Evolutionary conservation across 78 protist species (phyloP).

Genomic region (Planoprotostelium fungivorum): DNA sequence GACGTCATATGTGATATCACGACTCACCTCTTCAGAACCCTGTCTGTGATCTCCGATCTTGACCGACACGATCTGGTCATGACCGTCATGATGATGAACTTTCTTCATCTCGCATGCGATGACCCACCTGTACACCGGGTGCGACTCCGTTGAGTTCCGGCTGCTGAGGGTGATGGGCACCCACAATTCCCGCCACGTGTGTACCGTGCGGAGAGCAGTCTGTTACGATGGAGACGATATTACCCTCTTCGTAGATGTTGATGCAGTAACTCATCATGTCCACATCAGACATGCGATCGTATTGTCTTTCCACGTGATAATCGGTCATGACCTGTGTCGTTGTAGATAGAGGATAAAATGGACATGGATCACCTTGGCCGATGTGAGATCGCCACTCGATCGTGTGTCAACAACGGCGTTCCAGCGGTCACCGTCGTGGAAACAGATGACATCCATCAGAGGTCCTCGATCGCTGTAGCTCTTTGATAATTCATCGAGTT

Average conservation of each 20-base stretch:
- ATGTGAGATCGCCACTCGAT: conserved; percentile 21
- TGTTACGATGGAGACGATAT: conserved; percentile 23
- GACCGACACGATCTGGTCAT: conserved; percentile 49
- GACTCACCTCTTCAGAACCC: conserved; percentile 19
- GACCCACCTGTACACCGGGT: conserved; percentile 53
- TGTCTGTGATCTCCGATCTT: conserved; percentile 73
- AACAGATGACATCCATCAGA: conserved; percentile 30
- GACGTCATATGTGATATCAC: no score
- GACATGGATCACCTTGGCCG: background rate
- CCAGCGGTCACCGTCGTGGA: conserved; percentile 30
- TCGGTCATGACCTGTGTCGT: background rate
- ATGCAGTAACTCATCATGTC: conserved; percentile 21
- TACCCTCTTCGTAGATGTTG: conserved; percentile 60
- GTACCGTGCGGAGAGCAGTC: conserved; percentile 76
- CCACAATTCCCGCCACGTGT: conserved; percentile 75
- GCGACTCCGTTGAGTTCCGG: conserved; percentile 70
- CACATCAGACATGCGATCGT: background rate
- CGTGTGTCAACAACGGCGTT: conserved; percentile 16
- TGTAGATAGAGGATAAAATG: background rate
- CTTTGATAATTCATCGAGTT: background rate
- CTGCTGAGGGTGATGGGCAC: conserved; percentile 44
- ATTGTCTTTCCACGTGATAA: background rate
- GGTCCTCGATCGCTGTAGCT: conserved; percentile 24
- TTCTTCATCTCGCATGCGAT: no score
- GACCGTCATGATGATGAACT: no score